Conservation (phyloP, 164 flowering plant species). For the Akebia trifoliata region DNA sequence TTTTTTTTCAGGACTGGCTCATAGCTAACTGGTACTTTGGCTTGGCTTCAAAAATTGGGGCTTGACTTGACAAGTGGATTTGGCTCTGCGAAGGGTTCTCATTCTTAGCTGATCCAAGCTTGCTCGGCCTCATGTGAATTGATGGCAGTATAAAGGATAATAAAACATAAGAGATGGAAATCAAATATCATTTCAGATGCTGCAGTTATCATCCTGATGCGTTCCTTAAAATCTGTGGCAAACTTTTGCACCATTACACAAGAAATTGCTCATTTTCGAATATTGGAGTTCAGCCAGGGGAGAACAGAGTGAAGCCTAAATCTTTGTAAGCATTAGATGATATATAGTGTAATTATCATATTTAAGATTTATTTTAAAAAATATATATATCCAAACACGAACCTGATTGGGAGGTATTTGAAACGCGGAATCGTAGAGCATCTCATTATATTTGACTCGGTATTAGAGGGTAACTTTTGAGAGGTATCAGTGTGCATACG, state of each 20-base stretch:
- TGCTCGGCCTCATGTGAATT: too few species aligned
- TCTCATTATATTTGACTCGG: constrained; percentile 86
- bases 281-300: background rate
- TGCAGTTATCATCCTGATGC: background rate
- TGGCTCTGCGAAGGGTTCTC: too few species aligned
- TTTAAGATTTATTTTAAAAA: background rate
- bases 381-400: constrained; percentile 4
- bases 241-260: background rate
- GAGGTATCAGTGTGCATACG: constrained; percentile 72
- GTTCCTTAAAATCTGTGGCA: background rate
- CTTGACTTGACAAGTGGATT: too few species aligned
- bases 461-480: constrained; percentile 70
- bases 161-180: too few species aligned
- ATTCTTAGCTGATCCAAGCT: too few species aligned
- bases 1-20: too few species aligned
- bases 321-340: background rate
- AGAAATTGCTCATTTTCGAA: too few species aligned
- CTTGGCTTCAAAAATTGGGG: too few species aligned
- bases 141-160: too few species aligned
- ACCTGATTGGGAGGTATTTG: constrained; percentile 99
- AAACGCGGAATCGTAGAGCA: constrained; percentile 90
- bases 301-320: background rate
- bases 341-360: background rate
- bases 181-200: background rate
- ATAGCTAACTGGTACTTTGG: too few species aligned